Percentiles rank a stretch among this genome's conserved stretches.
These are phyloP conservation scores for Ehretia macrophylla DNA, from an alignment of 257 asterid species.

Conservation along the genomic window DNA sequence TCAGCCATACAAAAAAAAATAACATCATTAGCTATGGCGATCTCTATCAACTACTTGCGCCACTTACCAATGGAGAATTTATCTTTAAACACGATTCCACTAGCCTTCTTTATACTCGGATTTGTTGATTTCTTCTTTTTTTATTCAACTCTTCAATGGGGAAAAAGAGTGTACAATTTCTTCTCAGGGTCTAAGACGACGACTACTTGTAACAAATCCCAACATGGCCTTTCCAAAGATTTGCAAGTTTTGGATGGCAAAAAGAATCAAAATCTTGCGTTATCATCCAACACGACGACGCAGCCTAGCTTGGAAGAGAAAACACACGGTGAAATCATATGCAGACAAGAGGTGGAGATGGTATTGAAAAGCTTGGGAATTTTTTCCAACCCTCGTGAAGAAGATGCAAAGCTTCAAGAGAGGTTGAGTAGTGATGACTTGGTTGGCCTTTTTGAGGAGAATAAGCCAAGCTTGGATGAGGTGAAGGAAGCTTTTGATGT, in stretches of 20 bases:
- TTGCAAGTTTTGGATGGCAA: slow-evolving; percentile 1
- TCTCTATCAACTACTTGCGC: not conserved
- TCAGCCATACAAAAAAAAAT: not conserved
- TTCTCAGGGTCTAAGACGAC: slow-evolving; percentile 20
- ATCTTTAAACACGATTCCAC: slow-evolving; percentile 12
- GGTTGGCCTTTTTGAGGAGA: slow-evolving; percentile 11
- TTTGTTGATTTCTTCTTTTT: slow-evolving; percentile 27
- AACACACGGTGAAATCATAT: slow-evolving; percentile 14
- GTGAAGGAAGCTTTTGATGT: slow-evolving; percentile 19
- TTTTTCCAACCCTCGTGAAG: not conserved
- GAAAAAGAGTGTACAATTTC: slow-evolving; percentile 21
- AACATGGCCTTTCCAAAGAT: slow-evolving; percentile 1
- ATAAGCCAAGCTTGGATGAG: slow-evolving; percentile 12
- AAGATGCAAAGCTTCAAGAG: slow-evolving; percentile 6
- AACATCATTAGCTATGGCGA: slow-evolving; percentile 23
- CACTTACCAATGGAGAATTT: slow-evolving; percentile 24
- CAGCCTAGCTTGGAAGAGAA: not conserved
- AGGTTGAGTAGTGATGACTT: slow-evolving; percentile 6
- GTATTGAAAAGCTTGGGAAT: slow-evolving; percentile 8
- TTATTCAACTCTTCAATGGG: slow-evolving; percentile 23
- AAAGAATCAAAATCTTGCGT: not conserved
- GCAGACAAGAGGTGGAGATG: slow-evolving; percentile 2
- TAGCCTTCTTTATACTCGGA: slow-evolving; percentile 19
- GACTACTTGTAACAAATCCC: slow-evolving; percentile 18
- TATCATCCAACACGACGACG: not conserved